Percentiles rank a stretch among this genome's conserved stretches.
These are phyloP conservation scores for Leccinum variicolor DNA, from an alignment of 768 basidiomycete species.

Conservation along the genomic window DNA sequence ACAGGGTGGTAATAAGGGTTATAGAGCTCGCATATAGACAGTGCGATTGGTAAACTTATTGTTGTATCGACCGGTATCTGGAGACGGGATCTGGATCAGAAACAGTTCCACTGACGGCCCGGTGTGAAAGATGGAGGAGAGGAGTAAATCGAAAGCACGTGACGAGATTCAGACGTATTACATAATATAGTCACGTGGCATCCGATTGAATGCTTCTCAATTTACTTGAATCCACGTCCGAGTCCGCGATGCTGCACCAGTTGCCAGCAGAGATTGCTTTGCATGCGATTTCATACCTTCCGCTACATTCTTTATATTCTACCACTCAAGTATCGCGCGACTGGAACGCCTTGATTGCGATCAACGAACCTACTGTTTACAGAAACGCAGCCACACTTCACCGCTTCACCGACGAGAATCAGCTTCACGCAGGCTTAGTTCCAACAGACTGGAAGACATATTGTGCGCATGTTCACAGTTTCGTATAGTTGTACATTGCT, in stretches of 20 bases:
- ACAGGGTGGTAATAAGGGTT: no score
- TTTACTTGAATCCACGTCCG: background rate
- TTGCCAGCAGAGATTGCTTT: constrained; percentile 62
- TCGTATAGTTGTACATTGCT: constrained; percentile 8
- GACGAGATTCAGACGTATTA: no score
- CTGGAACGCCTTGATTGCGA: constrained; percentile 46
- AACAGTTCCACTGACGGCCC: no score
- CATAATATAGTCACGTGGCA: background rate
- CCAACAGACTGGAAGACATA: constrained; percentile 54
- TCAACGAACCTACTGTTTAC: constrained; percentile 53
- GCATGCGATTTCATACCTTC: constrained; percentile 46
- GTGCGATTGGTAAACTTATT: no score
- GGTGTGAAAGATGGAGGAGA: no score
- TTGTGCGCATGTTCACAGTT: constrained; percentile 38
- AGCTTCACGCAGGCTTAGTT: constrained; percentile 30
- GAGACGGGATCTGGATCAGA: no score
- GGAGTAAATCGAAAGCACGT: no score
- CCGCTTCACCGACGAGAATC: constrained; percentile 37
- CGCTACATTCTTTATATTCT: constrained; percentile 39
- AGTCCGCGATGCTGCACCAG: constrained; percentile 33
- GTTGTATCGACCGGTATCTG: no score
- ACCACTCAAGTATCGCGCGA: constrained; percentile 38
- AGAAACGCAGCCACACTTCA: constrained; percentile 54
- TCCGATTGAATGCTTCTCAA: background rate
- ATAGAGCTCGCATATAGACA: no score